These are phyloP conservation scores for Lobosporangium transversale DNA, from an alignment of 192 early-diverging fungal species.

Conservation along the genomic window DNA sequence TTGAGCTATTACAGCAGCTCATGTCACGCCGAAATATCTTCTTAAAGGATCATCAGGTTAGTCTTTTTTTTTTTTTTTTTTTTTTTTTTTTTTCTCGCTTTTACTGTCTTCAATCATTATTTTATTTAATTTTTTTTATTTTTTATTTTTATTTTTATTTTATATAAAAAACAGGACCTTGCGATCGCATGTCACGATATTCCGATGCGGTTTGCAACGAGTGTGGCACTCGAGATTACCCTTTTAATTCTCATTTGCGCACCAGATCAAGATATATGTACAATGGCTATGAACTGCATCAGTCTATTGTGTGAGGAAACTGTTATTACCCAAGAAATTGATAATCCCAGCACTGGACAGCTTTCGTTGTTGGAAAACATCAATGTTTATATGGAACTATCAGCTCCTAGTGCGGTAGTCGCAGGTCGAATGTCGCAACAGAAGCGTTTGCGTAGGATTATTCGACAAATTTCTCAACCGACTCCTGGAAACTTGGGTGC, in stretches of 20 bases:
- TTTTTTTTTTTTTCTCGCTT: no score
- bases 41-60: conserved; percentile 59
- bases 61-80: not conserved
- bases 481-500: conserved; percentile 82
- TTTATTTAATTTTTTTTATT: not conserved
- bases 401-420: conserved; percentile 57
- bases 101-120: not conserved
- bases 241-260: conserved; percentile 82
- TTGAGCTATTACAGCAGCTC: conserved; percentile 74
- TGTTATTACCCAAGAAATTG: conserved; percentile 69
- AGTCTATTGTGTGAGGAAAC: conserved; percentile 77
- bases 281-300: conserved; percentile 70
- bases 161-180: conserved; percentile 45
- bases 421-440: conserved; percentile 79
- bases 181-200: conserved; percentile 65
- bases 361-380: conserved; percentile 78
- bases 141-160: not conserved
- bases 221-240: conserved; percentile 78
- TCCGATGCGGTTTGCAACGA: conserved; percentile 72
- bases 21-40: conserved; percentile 73
- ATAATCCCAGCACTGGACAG: conserved; percentile 53
- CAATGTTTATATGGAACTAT: conserved; percentile 73
- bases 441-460: conserved; percentile 75
- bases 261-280: conserved; percentile 73
- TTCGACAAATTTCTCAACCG: conserved; percentile 70